Percentiles rank a stretch among this genome's conserved stretches.
phyloP scores from a whole-genome alignment of 108 stramenopile genomes.

The Fragilaria crotonensis region DNA sequence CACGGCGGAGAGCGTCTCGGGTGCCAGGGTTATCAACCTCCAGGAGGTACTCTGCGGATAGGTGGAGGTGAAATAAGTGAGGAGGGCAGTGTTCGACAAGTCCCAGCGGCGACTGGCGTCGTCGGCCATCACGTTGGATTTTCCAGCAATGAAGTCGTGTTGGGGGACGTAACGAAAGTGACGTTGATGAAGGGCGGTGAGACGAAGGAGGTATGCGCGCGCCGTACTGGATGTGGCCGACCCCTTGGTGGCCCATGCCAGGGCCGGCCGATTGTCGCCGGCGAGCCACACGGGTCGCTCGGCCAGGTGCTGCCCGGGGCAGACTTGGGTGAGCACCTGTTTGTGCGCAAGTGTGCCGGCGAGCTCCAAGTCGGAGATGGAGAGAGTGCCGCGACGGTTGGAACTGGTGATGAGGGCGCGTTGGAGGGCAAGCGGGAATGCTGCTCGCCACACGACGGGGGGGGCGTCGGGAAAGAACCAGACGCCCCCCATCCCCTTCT shows the following conservation, averaged over 20 bases:
- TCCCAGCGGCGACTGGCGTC: background rate
- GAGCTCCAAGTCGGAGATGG: constrained; percentile 32
- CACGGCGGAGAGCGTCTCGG: constrained; percentile 11
- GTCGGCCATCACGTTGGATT: constrained; percentile 12
- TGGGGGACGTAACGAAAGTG: constrained; percentile 17
- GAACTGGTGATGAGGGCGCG: background rate
- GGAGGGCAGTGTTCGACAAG: constrained; percentile 1
- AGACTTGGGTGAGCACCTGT: background rate
- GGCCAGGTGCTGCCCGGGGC: background rate
- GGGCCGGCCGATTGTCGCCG: background rate
- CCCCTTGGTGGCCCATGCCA: constrained; percentile 20
- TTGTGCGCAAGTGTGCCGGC: constrained; percentile 15
- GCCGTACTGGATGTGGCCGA: constrained; percentile 17
- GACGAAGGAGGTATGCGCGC: constrained; percentile 35
- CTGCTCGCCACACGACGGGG: background rate
- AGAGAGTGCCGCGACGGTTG: constrained; percentile 11
- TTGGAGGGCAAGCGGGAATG: background rate
- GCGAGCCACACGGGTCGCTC: background rate
- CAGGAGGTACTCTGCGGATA: constrained; percentile 25
- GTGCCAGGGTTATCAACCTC: constrained; percentile 6
- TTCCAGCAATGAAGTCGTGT: constrained; percentile 17
- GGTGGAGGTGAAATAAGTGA: background rate
- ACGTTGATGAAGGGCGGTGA: constrained; percentile 18
- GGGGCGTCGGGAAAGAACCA: too few species aligned
- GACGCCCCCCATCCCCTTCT: constrained; percentile 22